phyloP scores from a whole-genome alignment of 2,329 filamentous ascomycete genomes.

The Botrytis byssoidea region DNA sequence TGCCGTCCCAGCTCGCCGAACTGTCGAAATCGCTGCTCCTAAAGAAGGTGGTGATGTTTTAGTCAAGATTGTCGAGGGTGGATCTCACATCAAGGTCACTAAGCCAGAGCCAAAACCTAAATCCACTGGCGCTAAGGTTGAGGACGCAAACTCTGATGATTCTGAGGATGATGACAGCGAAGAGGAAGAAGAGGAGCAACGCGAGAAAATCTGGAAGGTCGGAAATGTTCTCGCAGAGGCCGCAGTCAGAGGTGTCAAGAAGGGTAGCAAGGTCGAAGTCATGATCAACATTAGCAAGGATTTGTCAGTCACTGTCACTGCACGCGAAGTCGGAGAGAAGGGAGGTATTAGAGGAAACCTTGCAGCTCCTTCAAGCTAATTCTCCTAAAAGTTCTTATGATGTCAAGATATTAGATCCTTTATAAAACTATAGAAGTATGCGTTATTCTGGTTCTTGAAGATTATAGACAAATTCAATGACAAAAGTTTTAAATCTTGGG shows the following conservation, averaged over 20 bases:
- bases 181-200: slow-evolving; percentile 82
- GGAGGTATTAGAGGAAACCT: slow-evolving; percentile 39
- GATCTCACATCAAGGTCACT: slow-evolving; percentile 88
- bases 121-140: slow-evolving; percentile 56
- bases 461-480: slow-evolving; percentile 11
- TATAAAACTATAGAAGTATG: slow-evolving; percentile 16
- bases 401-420: slow-evolving; percentile 13
- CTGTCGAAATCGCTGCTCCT: slow-evolving; percentile 72
- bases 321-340: slow-evolving; percentile 70
- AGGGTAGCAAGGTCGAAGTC: slow-evolving; percentile 87
- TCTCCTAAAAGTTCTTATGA: slow-evolving; percentile 30
- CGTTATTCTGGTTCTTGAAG: not conserved
- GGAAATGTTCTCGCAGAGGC: slow-evolving; percentile 81
- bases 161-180: slow-evolving; percentile 58
- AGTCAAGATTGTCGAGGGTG: slow-evolving; percentile 83
- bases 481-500: slow-evolving; percentile 6
- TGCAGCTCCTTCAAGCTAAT: slow-evolving; percentile 31
- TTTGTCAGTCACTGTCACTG: slow-evolving; percentile 74
- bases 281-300: slow-evolving; percentile 85
- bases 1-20: slow-evolving; percentile 82
- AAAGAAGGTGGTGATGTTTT: slow-evolving; percentile 84
- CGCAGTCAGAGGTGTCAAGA: slow-evolving; percentile 78
- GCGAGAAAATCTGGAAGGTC: slow-evolving; percentile 91
- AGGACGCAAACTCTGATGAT: slow-evolving; percentile 56
- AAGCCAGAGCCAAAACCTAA: slow-evolving; percentile 79